Conservation (phyloP, 495 filamentous ascomycete species). For the Ramalina peruviana region DNA sequence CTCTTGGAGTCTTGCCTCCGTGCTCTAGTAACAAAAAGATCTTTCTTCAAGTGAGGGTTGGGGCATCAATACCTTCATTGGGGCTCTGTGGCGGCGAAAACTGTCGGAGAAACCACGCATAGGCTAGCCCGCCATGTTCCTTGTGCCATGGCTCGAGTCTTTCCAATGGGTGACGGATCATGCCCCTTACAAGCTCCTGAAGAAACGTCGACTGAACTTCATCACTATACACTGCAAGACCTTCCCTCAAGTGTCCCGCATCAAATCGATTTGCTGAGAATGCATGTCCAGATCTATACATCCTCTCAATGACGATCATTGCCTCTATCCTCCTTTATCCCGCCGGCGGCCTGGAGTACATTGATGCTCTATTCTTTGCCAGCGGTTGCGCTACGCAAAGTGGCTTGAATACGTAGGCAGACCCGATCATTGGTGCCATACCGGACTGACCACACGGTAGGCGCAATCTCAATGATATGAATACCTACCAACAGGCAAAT, state of each 20-base stretch:
- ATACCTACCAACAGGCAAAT: slow-evolving; percentile 57
- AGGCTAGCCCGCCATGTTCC: slow-evolving; percentile 7
- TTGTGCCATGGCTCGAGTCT: slow-evolving; percentile 17
- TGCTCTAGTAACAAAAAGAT: too few species aligned
- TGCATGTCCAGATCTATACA: slow-evolving; percentile 50
- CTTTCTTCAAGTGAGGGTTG: too few species aligned
- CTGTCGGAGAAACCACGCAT: too few species aligned
- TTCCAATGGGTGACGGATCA: slow-evolving; percentile 29
- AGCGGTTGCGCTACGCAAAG: slow-evolving; percentile 76
- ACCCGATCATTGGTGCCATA: neutral
- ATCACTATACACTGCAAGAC: slow-evolving; percentile 66
- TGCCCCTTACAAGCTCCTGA: slow-evolving; percentile 35
- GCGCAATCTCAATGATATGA: slow-evolving; percentile 58
- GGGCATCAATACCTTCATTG: too few species aligned
- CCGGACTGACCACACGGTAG: slow-evolving; percentile 15
- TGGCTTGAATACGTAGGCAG: slow-evolving; percentile 61
- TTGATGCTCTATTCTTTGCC: slow-evolving; percentile 80
- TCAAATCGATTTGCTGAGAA: neutral
- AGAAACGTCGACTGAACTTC: slow-evolving; percentile 61
- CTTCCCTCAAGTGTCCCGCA: neutral
- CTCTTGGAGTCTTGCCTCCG: too few species aligned
- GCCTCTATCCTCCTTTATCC: slow-evolving; percentile 65
- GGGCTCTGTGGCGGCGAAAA: too few species aligned
- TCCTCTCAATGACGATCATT: slow-evolving; percentile 52
- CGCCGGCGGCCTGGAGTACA: slow-evolving; percentile 50